Conservation (phyloP, 495 filamentous ascomycete species). For the Trichoderma virens region DNA sequence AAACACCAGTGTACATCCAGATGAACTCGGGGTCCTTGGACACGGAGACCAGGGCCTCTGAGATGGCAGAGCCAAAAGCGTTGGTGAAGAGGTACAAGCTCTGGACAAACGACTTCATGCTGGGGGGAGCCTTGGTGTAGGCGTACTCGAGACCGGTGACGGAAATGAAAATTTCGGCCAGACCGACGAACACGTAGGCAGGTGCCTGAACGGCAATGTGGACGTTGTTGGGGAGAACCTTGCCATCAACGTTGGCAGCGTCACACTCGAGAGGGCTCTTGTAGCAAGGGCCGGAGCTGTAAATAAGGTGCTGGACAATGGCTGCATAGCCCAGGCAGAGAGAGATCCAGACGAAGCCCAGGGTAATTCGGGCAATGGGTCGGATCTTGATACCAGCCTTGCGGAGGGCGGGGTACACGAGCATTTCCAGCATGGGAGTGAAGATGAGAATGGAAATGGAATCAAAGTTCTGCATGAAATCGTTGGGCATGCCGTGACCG, state of each 20-base stretch:
- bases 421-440: conserved; percentile 63
- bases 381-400: conserved; percentile 57
- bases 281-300: conserved; percentile 53
- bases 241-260: conserved; percentile 12
- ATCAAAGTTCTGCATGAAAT: conserved; percentile 71
- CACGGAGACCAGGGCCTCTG: conserved; percentile 24
- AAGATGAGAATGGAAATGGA: conserved; percentile 70
- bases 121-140: conserved; percentile 25
- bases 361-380: conserved; percentile 65
- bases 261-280: conserved; percentile 32
- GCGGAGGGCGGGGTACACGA: conserved; percentile 62
- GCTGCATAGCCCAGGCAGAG: conserved; percentile 58
- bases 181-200: conserved; percentile 57
- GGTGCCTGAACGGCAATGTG: conserved; percentile 49
- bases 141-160: conserved; percentile 54
- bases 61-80: conserved; percentile 21
- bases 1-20: conserved; percentile 28
- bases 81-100: conserved; percentile 20
- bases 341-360: conserved; percentile 55
- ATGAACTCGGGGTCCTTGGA: conserved; percentile 28
- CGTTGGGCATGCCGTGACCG: conserved; percentile 66
- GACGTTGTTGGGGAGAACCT: conserved; percentile 19
- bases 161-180: conserved; percentile 68
- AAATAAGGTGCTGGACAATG: conserved; percentile 65
- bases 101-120: conserved; percentile 27